Evolutionary conservation across 805 yeast species (phyloP).

Genomic region (Wickerhamomyces mucosus): DNA sequence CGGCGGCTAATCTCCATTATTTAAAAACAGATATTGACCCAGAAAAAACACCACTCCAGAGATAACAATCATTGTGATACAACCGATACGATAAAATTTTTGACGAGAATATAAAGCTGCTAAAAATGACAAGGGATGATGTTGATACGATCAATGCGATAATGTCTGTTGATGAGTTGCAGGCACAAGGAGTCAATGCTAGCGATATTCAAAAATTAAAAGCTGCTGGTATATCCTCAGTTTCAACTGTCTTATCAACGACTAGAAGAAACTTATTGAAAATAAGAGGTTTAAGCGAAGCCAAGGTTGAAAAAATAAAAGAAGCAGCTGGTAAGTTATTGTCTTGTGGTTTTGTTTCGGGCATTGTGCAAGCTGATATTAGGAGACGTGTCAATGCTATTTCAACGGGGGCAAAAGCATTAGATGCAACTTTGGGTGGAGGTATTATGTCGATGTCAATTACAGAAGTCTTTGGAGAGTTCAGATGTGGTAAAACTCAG

Average conservation of each 20-base stretch:
- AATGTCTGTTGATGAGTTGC: slow-evolving; percentile 38
- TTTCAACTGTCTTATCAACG: slow-evolving; percentile 47
- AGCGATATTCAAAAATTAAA: slow-evolving; percentile 65
- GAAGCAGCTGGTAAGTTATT: slow-evolving; percentile 61
- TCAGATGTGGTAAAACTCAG: slow-evolving; percentile 77
- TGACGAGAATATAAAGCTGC: too few species aligned
- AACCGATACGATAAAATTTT: too few species aligned
- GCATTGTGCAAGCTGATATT: slow-evolving; percentile 55
- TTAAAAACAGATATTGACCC: too few species aligned
- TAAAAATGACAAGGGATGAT: slow-evolving; percentile 9
- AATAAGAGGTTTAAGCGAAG: slow-evolving; percentile 67
- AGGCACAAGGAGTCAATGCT: slow-evolving; percentile 60
- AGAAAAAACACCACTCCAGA: too few species aligned
- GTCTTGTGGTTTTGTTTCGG: slow-evolving; percentile 58
- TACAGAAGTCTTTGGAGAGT: slow-evolving; percentile 75
- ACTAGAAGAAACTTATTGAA: slow-evolving; percentile 55
- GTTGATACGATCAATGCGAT: slow-evolving; percentile 16
- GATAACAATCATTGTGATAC: too few species aligned
- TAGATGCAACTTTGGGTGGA: slow-evolving; percentile 64
- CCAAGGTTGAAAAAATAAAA: slow-evolving; percentile 68
- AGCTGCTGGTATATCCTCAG: slow-evolving; percentile 58
- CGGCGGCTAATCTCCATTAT: too few species aligned
- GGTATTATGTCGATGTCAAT: slow-evolving; percentile 71
- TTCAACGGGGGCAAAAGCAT: slow-evolving; percentile 64
- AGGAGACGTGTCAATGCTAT: slow-evolving; percentile 54